phyloP scores from a whole-genome alignment of 192 early-diverging fungal genomes.

The Kappamyces sp. region DNA sequence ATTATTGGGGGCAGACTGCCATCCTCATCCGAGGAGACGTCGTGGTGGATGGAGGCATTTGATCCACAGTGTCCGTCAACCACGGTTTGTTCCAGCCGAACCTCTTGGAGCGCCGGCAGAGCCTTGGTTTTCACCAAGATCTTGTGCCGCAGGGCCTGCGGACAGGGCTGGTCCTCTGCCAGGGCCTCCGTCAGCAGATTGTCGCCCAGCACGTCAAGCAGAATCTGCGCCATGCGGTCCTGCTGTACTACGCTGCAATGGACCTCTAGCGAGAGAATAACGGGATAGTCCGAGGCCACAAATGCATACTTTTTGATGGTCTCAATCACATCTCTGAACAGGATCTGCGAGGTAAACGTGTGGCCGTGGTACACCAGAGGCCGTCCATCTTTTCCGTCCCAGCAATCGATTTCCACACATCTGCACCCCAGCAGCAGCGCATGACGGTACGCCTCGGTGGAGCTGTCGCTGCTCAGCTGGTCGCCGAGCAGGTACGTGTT shows the following conservation, averaged over 20 bases:
- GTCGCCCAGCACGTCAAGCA: slow-evolving; percentile 52
- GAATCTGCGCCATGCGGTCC: slow-evolving; percentile 54
- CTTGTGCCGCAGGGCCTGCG: slow-evolving; percentile 51
- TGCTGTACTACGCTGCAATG: slow-evolving; percentile 64
- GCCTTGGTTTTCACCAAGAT: slow-evolving; percentile 63
- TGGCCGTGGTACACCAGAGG: slow-evolving; percentile 68
- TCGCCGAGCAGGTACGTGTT: slow-evolving; percentile 19
- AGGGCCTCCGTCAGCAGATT: slow-evolving; percentile 46
- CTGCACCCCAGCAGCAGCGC: slow-evolving; percentile 65
- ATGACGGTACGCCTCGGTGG: neutral
- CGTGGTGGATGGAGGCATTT: neutral
- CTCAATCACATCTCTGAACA: slow-evolving; percentile 64
- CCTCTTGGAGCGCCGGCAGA: slow-evolving; percentile 22
- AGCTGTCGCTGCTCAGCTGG: slow-evolving; percentile 14
- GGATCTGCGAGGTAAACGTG: slow-evolving; percentile 66
- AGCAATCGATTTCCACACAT: slow-evolving; percentile 75
- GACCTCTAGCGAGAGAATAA: slow-evolving; percentile 67
- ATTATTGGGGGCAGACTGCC: neutral
- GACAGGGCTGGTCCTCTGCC: slow-evolving; percentile 44
- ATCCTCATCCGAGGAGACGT: neutral
- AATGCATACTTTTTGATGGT: slow-evolving; percentile 70
- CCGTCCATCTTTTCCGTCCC: slow-evolving; percentile 63
- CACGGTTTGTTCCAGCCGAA: slow-evolving; percentile 5
- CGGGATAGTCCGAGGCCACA: slow-evolving; percentile 62
- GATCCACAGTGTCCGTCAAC: neutral